Conservation (phyloP, 2,329 filamentous ascomycete species). For the Colletotrichum orbiculare region DNA sequence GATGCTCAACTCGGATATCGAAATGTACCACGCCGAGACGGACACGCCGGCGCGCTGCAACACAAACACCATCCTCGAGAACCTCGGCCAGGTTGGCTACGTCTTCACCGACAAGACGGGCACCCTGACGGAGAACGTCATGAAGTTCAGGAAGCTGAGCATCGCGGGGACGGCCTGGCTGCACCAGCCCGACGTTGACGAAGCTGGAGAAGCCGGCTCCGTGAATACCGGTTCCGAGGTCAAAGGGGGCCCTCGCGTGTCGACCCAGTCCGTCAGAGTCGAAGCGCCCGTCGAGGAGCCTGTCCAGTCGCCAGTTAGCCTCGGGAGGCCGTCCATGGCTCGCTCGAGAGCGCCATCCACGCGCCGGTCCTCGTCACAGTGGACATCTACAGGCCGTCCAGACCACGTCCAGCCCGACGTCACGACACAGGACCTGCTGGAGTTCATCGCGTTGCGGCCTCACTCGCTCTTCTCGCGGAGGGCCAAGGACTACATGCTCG, state of each 20-base stretch:
- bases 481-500: slow-evolving; percentile 84
- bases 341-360: slow-evolving; percentile 45
- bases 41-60: slow-evolving; percentile 90
- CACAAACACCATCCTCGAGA: slow-evolving; percentile 95
- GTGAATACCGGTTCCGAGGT: slow-evolving; percentile 13
- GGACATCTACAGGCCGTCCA: slow-evolving; percentile 60
- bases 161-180: slow-evolving; percentile 91
- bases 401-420: slow-evolving; percentile 66
- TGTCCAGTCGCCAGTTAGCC: slow-evolving; percentile 14
- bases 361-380: slow-evolving; percentile 60
- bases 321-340: slow-evolving; percentile 40
- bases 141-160: slow-evolving; percentile 94
- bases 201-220: slow-evolving; percentile 40
- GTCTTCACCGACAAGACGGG: slow-evolving; percentile 96
- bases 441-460: slow-evolving; percentile 80
- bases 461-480: slow-evolving; percentile 82
- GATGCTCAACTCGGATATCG: slow-evolving; percentile 81
- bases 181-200: slow-evolving; percentile 78
- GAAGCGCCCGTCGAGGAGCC: slow-evolving; percentile 12
- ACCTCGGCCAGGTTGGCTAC: slow-evolving; percentile 89
- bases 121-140: slow-evolving; percentile 92
- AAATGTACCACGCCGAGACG: slow-evolving; percentile 89
- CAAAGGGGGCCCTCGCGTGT: slow-evolving; percentile 13
- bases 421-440: slow-evolving; percentile 78
- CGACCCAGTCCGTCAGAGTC: slow-evolving; percentile 13